phyloP scores from a whole-genome alignment of 2,329 filamentous ascomycete genomes.

The Ceratocystis ficicola region DNA sequence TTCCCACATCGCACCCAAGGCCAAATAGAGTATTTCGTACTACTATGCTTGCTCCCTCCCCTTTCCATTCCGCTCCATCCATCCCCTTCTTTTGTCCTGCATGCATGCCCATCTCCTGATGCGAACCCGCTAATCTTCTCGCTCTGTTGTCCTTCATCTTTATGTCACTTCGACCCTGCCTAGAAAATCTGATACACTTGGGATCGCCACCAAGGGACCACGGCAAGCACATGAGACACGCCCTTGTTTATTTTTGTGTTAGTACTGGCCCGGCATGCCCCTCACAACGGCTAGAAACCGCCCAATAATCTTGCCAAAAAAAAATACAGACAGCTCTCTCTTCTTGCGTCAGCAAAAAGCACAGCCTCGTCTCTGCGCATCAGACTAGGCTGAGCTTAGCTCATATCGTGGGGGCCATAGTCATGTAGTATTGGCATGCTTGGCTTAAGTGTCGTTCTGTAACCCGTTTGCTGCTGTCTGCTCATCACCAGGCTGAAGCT shows the following conservation, averaged over 20 bases:
- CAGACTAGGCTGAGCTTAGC: background rate
- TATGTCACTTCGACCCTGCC: background rate
- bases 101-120: background rate
- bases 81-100: background rate
- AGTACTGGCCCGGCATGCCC: background rate
- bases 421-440: background rate
- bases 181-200: constrained; percentile 1
- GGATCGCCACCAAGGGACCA: background rate
- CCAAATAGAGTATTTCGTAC: too few species aligned
- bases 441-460: background rate
- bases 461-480: background rate
- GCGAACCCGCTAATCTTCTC: background rate
- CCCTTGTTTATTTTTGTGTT: background rate
- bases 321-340: background rate
- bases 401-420: background rate
- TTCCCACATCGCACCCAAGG: too few species aligned
- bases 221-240: background rate
- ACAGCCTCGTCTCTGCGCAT: background rate
- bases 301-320: background rate
- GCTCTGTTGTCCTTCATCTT: background rate
- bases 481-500: too few species aligned
- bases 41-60: too few species aligned
- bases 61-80: background rate
- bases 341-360: background rate
- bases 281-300: too few species aligned